A percentile compares a stretch with the other conserved stretches of the same genome.
Evolutionary conservation across 768 basidiomycete genomes (phyloP).

Genomic region (Crassisporium funariophilum): DNA sequence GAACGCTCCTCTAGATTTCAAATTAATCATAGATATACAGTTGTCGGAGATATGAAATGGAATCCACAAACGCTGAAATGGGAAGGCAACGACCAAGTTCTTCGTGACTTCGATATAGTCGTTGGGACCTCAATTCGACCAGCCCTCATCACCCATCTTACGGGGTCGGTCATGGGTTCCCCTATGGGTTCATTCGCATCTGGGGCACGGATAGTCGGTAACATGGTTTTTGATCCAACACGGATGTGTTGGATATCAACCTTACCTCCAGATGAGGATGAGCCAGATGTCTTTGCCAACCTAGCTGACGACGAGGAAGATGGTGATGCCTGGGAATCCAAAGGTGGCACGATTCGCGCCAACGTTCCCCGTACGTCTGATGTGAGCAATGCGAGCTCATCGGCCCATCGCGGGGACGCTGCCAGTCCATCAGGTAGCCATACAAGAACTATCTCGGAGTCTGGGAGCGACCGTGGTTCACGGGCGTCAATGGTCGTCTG

Average conservation of each 20-base stretch:
- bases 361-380: conserved; percentile 42
- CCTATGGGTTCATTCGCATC: conserved; percentile 73
- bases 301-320: conserved; percentile 91
- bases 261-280: conserved; percentile 84
- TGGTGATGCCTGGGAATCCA: conserved; percentile 67
- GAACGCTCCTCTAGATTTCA: conserved; percentile 2
- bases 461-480: conserved; percentile 78
- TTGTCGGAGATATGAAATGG: conserved; percentile 97
- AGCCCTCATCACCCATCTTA: conserved; percentile 92
- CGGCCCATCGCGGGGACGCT: conserved; percentile 32
- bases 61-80: conserved; percentile 88
- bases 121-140: conserved; percentile 86
- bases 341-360: conserved; percentile 80
- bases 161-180: conserved; percentile 83
- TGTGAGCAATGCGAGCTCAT: conserved; percentile 32
- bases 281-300: conserved; percentile 94
- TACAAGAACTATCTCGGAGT: conserved; percentile 70
- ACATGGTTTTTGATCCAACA: conserved; percentile 96
- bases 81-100: conserved; percentile 95
- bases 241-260: conserved; percentile 96
- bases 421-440: conserved; percentile 67
- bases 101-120: conserved; percentile 88
- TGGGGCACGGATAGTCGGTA: conserved; percentile 89
- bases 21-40: conserved; percentile 41
- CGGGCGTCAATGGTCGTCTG: conserved; percentile 72